phyloP scores from a whole-genome alignment of 1,139 yeast species.

The Candida sanyaensis region DNA sequence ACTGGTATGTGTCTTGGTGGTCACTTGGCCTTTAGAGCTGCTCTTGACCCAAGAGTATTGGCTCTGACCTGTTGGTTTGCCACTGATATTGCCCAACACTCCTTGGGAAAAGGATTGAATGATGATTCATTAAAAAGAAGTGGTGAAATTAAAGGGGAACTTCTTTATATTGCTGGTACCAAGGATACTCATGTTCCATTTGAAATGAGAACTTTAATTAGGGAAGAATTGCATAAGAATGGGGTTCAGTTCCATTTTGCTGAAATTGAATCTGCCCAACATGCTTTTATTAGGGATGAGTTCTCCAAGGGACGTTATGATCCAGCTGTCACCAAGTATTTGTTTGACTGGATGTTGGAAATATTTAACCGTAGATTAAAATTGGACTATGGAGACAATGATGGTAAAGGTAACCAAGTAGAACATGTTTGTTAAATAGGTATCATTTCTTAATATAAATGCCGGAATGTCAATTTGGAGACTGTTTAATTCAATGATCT shows the following conservation, averaged over 20 bases:
- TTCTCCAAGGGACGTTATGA: constrained; percentile 77
- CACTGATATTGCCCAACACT: constrained; percentile 72
- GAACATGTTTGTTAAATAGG: constrained; percentile 61
- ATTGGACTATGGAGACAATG: constrained; percentile 66
- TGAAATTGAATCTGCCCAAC: constrained; percentile 77
- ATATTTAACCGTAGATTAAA: constrained; percentile 69
- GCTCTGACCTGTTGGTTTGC: constrained; percentile 81
- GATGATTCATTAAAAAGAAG: constrained; percentile 67
- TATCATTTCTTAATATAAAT: too few species aligned
- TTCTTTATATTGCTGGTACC: constrained; percentile 73
- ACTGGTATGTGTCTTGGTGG: constrained; percentile 92
- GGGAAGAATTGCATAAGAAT: constrained; percentile 60
- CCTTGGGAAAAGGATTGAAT: constrained; percentile 61
- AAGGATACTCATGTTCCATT: constrained; percentile 81
- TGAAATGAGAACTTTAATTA: constrained; percentile 72
- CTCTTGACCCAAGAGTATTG: constrained; percentile 62
- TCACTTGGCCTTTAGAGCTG: constrained; percentile 74
- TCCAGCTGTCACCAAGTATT: constrained; percentile 68
- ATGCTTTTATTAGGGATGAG: constrained; percentile 82
- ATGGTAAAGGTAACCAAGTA: constrained; percentile 47
- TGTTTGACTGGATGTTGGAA: constrained; percentile 69
- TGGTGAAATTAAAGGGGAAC: constrained; percentile 57
- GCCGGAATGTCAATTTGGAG: too few species aligned
- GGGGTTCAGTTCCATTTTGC: constrained; percentile 67
- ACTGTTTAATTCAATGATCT: too few species aligned